These are phyloP conservation scores for Hygrocybe punicea DNA, from an alignment of 768 basidiomycete species.

Conservation along the genomic window DNA sequence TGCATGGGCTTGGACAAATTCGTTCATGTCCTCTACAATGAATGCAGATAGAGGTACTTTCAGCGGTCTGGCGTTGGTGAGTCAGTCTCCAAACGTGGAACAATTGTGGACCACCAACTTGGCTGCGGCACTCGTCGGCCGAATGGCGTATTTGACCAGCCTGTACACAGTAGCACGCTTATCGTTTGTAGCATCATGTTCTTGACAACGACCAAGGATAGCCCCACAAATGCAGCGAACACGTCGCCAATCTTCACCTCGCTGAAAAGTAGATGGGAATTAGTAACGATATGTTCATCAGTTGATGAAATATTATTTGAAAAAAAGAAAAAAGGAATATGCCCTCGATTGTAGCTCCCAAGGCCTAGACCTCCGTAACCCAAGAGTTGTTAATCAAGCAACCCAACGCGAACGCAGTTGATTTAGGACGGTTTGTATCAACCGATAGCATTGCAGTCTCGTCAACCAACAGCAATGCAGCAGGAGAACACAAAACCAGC, in stretches of 20 bases:
- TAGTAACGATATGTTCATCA: constrained; percentile 12
- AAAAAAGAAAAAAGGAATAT: constrained; percentile 47
- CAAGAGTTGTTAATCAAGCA: constrained; percentile 86
- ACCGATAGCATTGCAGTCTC: constrained; percentile 54
- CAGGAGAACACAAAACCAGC: constrained; percentile 48
- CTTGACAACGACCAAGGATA: constrained; percentile 66
- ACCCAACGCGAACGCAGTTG: constrained; percentile 34
- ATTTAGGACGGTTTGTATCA: constrained; percentile 96
- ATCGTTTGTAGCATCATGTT: constrained; percentile 36
- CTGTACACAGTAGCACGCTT: constrained; percentile 51
- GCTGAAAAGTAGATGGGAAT: constrained; percentile 34
- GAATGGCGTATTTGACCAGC: constrained; percentile 80
- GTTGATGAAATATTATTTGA: constrained; percentile 9
- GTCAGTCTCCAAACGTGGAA: not conserved
- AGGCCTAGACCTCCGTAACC: constrained; percentile 61
- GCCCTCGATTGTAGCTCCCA: constrained; percentile 87
- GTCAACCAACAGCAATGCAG: constrained; percentile 22
- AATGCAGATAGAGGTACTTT: constrained; percentile 78
- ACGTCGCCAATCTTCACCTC: constrained; percentile 58
- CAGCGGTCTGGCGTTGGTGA: constrained; percentile 29
- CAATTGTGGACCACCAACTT: constrained; percentile 50
- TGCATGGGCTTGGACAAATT: constrained; percentile 88
- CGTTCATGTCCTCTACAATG: constrained; percentile 86
- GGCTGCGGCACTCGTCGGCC: constrained; percentile 56
- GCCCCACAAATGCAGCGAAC: constrained; percentile 84